phyloP scores from a whole-genome alignment of 2,329 filamentous ascomycete genomes.

The Aspergillus versicolor region DNA sequence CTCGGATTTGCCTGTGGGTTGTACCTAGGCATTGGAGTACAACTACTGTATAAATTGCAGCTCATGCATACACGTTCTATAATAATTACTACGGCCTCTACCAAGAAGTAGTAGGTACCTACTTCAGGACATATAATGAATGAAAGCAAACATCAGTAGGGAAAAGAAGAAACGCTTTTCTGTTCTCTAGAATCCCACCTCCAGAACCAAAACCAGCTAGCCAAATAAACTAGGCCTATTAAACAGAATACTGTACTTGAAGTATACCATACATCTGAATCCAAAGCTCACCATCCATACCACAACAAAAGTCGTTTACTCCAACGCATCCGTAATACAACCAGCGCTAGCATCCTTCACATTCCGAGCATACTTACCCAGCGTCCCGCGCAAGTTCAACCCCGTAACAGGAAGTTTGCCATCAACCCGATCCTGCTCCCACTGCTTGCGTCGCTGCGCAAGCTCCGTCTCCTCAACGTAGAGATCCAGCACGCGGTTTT shows the following conservation, averaged over 20 bases:
- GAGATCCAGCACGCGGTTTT: slow-evolving; percentile 66
- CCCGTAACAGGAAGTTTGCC: slow-evolving; percentile 51
- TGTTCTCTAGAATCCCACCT: slow-evolving; percentile 1
- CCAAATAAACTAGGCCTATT: background rate
- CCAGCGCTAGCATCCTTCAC: slow-evolving; percentile 50
- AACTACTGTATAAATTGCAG: background rate
- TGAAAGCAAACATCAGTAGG: too few species aligned
- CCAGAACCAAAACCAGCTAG: background rate
- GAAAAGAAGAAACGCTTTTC: background rate
- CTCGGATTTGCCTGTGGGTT: background rate
- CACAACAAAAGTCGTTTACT: background rate
- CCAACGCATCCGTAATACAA: slow-evolving; percentile 46
- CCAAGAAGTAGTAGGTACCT: background rate
- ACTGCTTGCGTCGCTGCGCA: slow-evolving; percentile 55
- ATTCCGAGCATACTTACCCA: slow-evolving; percentile 66
- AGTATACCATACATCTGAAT: background rate
- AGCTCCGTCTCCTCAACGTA: slow-evolving; percentile 67
- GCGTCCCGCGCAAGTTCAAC: slow-evolving; percentile 61
- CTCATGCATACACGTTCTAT: background rate
- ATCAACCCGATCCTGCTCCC: slow-evolving; percentile 51
- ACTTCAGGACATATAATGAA: too few species aligned
- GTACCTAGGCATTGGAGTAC: background rate
- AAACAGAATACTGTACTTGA: background rate
- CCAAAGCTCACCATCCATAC: too few species aligned
- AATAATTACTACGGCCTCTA: background rate